Percentiles rank a stretch among this genome's conserved stretches.
phyloP scores from a whole-genome alignment of 768 basidiomycete genomes.

The Pleurotus eryngii region DNA sequence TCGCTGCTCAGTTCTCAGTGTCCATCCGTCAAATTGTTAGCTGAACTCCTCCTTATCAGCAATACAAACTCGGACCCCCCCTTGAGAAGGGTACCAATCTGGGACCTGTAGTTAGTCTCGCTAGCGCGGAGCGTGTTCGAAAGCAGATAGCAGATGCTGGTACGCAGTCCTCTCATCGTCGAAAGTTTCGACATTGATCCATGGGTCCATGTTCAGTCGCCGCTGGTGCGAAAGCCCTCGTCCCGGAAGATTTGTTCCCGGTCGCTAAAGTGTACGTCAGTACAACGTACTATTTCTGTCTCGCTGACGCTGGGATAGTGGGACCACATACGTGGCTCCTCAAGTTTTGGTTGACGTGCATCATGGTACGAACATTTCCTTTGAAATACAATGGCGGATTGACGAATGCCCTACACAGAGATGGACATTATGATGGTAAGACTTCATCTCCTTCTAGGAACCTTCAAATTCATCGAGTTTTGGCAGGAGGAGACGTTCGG shows the following conservation, averaged over 20 bases:
- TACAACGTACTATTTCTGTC: background rate
- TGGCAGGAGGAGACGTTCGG: conserved; percentile 86
- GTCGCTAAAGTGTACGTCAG: conserved; percentile 60
- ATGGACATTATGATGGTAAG: conserved; percentile 89
- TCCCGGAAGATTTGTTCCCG: conserved; percentile 66
- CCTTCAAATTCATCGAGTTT: background rate
- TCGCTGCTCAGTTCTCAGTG: background rate
- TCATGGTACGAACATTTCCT: conserved; percentile 58
- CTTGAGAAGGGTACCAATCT: conserved; percentile 69
- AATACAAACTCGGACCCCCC: conserved; percentile 86
- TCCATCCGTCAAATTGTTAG: too few species aligned
- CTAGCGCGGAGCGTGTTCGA: conserved; percentile 80
- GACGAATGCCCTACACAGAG: conserved; percentile 33
- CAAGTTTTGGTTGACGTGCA: conserved; percentile 88
- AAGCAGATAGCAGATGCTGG: conserved; percentile 86
- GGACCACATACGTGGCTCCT: conserved; percentile 85
- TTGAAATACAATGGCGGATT: conserved; percentile 6
- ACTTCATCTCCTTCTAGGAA: background rate
- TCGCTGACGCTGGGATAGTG: conserved; percentile 36
- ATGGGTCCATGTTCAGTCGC: conserved; percentile 40
- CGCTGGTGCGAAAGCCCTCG: conserved; percentile 75
- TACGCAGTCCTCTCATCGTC: conserved; percentile 27
- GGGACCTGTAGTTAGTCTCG: conserved; percentile 90
- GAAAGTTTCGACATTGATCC: background rate
- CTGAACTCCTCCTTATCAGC: conserved; percentile 33